These are phyloP conservation scores for Podila clonocystis DNA, from an alignment of 192 early-diverging fungal species.

Conservation along the genomic window DNA sequence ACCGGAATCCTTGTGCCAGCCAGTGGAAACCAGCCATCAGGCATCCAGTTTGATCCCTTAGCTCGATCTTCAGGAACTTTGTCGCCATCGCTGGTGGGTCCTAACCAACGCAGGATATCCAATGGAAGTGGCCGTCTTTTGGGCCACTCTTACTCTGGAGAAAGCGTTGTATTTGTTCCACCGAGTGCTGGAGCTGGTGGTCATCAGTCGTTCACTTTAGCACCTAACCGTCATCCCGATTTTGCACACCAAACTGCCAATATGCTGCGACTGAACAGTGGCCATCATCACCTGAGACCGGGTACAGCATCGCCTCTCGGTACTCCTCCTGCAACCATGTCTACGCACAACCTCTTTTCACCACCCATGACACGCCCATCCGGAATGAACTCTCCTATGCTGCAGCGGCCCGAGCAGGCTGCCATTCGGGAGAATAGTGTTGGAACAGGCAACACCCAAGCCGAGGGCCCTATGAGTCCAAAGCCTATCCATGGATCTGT, in stretches of 20 bases:
- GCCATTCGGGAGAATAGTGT: slow-evolving; percentile 10
- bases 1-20: slow-evolving; percentile 23
- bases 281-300: slow-evolving; percentile 15
- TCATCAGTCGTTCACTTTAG: slow-evolving; percentile 25
- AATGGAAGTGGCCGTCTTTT: slow-evolving; percentile 16
- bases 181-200: slow-evolving; percentile 4
- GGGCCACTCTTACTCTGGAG: slow-evolving; percentile 7
- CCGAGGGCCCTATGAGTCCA: slow-evolving; percentile 19
- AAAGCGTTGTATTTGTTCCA: slow-evolving; percentile 16
- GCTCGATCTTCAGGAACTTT: slow-evolving; percentile 26
- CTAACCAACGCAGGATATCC: slow-evolving; percentile 15
- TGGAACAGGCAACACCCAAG: not conserved
- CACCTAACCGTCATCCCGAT: not conserved
- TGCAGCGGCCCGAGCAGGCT: slow-evolving; percentile 32
- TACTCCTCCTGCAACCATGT: slow-evolving; percentile 24
- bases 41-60: slow-evolving; percentile 36
- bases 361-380: slow-evolving; percentile 32
- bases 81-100: slow-evolving; percentile 17
- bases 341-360: slow-evolving; percentile 23
- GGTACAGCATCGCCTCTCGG: slow-evolving; percentile 14
- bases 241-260: not conserved
- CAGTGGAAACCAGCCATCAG: slow-evolving; percentile 13
- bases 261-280: slow-evolving; percentile 15
- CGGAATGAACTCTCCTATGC: slow-evolving; percentile 32
- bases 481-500: slow-evolving; percentile 29